Base-by-base conservation (phyloP, 169 alveolate genomes). In the Fabrea salina region DNA sequence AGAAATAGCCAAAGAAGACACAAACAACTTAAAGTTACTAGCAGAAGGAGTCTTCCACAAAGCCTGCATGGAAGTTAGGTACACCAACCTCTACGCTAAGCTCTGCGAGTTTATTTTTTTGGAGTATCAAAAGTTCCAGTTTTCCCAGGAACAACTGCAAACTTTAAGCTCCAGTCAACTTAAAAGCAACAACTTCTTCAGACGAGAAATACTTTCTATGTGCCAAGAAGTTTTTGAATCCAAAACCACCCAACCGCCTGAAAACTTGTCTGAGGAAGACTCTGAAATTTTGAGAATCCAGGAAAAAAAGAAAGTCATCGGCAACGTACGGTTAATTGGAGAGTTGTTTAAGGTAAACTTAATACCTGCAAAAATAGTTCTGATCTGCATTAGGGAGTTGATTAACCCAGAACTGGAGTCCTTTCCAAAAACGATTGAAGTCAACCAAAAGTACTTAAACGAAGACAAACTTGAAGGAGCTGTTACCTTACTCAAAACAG, bases 61-160 rank as follows among this genome's bases (percentile, higher is more conserved):
- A 54, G 68, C 81, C 6, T 74, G 81, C 5, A 32, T 25, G 13
- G 81, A 74, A 56, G 53, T 16, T 8, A 50, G 54, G 35, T 74
- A 74, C 25, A 47, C 72, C 4, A 40, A 47, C 19, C 7, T 54
- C 27, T 74, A 74, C 39, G 81, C 72, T 25, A 32, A 53, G n/a
- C 44, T 74, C n/a, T 74, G 81, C 40, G 40, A 50, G 13, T 74
- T n/a, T n/a, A n/a, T n/a, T n/a, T n/a, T n/a, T n/a, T n/a, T n/a
- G n/a, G n/a, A n/a, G n/a, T n/a, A n/a, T n/a, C n/a, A n/a, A n/a
- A n/a, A n/a, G n/a, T n/a, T n/a, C n/a, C n/a, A n/a, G n/a, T n/a
- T n/a, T n/a, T n/a, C n/a, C n/a, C n/a, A n/a, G n/a, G n/a, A n/a
- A n/a, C n/a, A n/a, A n/a, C n/a, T n/a, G n/a, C n/a, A n/a, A n/a